phyloP scores from a whole-genome alignment of 768 basidiomycete species.

The Leucocoprinus sp. region DNA sequence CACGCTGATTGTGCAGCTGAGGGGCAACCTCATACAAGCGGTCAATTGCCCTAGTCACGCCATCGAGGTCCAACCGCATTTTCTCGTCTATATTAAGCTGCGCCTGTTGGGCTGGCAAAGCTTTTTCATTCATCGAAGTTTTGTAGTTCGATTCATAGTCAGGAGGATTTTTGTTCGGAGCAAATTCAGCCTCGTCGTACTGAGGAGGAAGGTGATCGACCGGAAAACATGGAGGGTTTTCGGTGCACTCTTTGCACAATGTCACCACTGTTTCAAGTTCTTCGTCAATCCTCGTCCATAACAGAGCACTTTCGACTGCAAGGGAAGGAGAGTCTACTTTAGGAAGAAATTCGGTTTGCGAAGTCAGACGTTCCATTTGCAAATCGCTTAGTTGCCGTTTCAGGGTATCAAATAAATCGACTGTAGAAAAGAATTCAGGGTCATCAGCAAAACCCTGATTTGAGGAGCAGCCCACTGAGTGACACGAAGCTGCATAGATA shows the following conservation, averaged over 20 bases:
- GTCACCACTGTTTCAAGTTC: slow-evolving; percentile 62
- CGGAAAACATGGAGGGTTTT: slow-evolving; percentile 22
- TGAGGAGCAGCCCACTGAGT: slow-evolving; percentile 12
- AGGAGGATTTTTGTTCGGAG: slow-evolving; percentile 31
- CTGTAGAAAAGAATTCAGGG: slow-evolving; percentile 20
- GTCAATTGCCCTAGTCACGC: slow-evolving; percentile 83
- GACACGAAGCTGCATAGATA: slow-evolving; percentile 24
- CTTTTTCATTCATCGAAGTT: slow-evolving; percentile 29
- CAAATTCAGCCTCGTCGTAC: slow-evolving; percentile 32
- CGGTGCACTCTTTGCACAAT: slow-evolving; percentile 57
- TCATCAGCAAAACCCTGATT: slow-evolving; percentile 5
- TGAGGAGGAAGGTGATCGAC: slow-evolving; percentile 38
- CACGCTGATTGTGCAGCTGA: slow-evolving; percentile 85
- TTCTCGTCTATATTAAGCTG: slow-evolving; percentile 51
- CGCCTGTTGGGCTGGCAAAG: slow-evolving; percentile 18
- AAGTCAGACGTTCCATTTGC: slow-evolving; percentile 47
- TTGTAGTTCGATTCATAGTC: slow-evolving; percentile 40
- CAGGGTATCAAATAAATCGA: slow-evolving; percentile 50
- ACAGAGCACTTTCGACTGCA: slow-evolving; percentile 50
- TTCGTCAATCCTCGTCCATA: slow-evolving; percentile 71
- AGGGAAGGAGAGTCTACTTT: slow-evolving; percentile 37
- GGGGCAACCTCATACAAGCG: slow-evolving; percentile 80
- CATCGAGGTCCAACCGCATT: slow-evolving; percentile 79
- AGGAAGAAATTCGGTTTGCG: slow-evolving; percentile 27
- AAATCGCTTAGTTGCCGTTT: slow-evolving; percentile 62